These are phyloP conservation scores for Mycena epipterygia DNA, from an alignment of 768 basidiomycete species.

Conservation along the genomic window DNA sequence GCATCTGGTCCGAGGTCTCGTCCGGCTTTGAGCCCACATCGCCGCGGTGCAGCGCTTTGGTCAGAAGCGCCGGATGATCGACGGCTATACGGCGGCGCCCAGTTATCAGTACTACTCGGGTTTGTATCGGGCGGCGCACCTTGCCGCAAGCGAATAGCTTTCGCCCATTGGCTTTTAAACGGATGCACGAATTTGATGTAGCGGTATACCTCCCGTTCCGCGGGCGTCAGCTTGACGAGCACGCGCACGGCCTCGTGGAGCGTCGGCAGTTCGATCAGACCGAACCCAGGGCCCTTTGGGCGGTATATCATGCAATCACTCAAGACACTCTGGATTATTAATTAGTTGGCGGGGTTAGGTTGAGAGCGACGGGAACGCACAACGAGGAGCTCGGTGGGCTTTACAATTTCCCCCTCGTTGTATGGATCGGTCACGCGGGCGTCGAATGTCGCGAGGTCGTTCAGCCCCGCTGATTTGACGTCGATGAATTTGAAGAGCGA, in stretches of 20 bases:
- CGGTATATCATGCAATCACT: slow-evolving; percentile 23
- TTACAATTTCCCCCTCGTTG: neutral
- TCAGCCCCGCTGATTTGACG: slow-evolving; percentile 6
- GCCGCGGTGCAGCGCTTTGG: slow-evolving; percentile 17
- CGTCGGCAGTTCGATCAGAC: neutral
- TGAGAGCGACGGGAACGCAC: neutral
- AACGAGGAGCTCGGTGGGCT: slow-evolving; percentile 9
- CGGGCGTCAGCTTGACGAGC: neutral
- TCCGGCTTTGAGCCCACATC: slow-evolving; percentile 23
- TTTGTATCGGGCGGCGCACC: neutral
- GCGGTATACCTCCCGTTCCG: slow-evolving; percentile 12
- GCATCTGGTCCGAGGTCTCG: slow-evolving; percentile 27
- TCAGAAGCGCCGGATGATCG: slow-evolving; percentile 23
- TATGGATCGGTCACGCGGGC: slow-evolving; percentile 6
- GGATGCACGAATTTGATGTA: slow-evolving; percentile 3
- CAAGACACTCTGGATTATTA: neutral
- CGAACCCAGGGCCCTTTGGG: neutral
- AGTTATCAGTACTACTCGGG: neutral
- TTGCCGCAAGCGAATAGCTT: slow-evolving; percentile 23
- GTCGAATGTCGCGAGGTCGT: slow-evolving; percentile 4
- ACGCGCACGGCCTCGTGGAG: neutral
- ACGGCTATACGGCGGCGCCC: slow-evolving; percentile 4
- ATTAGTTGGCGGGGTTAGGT: neutral
- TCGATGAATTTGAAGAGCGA: slow-evolving; percentile 10
- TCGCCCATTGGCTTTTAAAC: slow-evolving; percentile 22